These are phyloP conservation scores for Zymoseptoria brevis DNA, from an alignment of 2,329 filamentous ascomycete genomes.

Conservation along the genomic window DNA sequence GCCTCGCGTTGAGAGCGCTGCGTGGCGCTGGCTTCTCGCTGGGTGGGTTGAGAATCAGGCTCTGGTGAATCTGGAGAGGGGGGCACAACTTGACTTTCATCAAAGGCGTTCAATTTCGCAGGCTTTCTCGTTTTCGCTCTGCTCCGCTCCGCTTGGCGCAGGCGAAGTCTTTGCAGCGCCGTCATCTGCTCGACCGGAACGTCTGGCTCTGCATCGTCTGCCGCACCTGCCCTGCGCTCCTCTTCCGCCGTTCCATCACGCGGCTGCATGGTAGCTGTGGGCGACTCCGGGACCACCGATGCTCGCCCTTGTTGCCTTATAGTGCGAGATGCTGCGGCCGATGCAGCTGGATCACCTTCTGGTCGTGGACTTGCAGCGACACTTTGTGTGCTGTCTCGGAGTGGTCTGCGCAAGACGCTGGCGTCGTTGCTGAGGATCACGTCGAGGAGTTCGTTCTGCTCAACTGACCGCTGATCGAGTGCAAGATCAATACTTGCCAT, in stretches of 20 bases:
- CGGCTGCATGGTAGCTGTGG: neutral
- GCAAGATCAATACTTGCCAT: slow-evolving; percentile 51
- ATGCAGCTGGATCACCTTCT: neutral
- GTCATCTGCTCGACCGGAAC: neutral
- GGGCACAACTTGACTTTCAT: slow-evolving; percentile 25
- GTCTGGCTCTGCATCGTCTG: neutral
- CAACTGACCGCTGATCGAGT: slow-evolving; percentile 73
- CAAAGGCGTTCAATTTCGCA: slow-evolving; percentile 51
- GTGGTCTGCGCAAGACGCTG: slow-evolving; percentile 58
- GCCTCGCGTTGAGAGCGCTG: slow-evolving; percentile 16
- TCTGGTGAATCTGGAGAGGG: slow-evolving; percentile 16
- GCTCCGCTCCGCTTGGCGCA: neutral
- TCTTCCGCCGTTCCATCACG: neutral
- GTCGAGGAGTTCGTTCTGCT: slow-evolving; percentile 87
- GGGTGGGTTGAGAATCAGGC: neutral
- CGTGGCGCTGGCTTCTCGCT: neutral
- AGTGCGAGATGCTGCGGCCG: neutral
- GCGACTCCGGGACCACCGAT: neutral
- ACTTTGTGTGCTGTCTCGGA: slow-evolving; percentile 41
- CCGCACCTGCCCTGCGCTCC: neutral
- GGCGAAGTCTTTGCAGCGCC: neutral
- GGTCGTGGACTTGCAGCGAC: neutral
- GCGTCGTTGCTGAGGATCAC: slow-evolving; percentile 78
- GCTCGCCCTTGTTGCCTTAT: neutral
- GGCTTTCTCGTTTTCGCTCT: slow-evolving; percentile 35